Evolutionary conservation across 176 grass and related monocot species (phyloP).

Genomic region (Guadua angustifolia): DNA sequence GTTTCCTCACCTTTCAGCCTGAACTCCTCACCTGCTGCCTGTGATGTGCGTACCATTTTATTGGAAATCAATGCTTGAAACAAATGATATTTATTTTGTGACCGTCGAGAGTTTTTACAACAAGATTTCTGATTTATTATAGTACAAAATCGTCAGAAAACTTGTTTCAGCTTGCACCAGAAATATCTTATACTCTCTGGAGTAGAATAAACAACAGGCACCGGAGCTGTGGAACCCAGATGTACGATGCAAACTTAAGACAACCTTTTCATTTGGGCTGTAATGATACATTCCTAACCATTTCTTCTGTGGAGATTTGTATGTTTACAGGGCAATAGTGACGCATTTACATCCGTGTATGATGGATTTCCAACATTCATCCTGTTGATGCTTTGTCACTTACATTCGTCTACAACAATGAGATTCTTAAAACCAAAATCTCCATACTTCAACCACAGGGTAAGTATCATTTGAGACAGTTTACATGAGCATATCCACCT

Average conservation of each 20-base stretch:
- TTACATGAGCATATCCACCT: background rate
- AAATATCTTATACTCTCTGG: background rate
- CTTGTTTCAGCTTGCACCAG: background rate
- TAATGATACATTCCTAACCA: constrained; percentile 31
- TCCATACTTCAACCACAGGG: constrained; percentile 19
- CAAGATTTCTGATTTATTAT: background rate
- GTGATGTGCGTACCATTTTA: background rate
- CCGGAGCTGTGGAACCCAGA: background rate
- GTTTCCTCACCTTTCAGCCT: background rate
- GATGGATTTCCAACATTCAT: constrained; percentile 9
- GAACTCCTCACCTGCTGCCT: background rate
- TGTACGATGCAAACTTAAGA: constrained; percentile 6
- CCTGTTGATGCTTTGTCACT: constrained; percentile 24
- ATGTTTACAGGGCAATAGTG: constrained; percentile 13
- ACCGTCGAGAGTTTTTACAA: background rate
- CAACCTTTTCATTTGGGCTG: constrained; percentile 1
- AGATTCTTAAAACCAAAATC: constrained; percentile 23
- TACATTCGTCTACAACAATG: constrained; percentile 19
- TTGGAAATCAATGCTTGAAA: background rate
- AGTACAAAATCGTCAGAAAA: background rate
- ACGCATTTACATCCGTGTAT: constrained; percentile 14
- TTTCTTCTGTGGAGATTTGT: background rate
- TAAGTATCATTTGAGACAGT: background rate
- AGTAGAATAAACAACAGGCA: constrained; percentile 9
- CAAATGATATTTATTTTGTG: background rate